These are phyloP conservation scores for Entomortierella parvispora DNA, from an alignment of 192 early-diverging fungal genomes.

Conservation along the genomic window DNA sequence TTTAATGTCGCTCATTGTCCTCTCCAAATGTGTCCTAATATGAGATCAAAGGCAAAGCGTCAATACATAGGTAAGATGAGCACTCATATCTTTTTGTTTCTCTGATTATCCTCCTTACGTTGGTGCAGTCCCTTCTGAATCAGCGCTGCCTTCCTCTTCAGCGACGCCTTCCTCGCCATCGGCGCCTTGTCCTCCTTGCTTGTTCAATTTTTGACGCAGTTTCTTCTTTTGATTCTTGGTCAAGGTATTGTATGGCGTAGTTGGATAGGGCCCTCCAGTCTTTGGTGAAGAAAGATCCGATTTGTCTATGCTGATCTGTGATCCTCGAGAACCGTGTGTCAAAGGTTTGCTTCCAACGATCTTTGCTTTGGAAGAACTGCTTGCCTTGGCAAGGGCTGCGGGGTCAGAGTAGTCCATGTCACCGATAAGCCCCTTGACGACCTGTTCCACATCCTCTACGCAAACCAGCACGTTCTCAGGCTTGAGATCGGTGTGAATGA, in stretches of 20 bases:
- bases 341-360: conserved; percentile 36
- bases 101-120: too few species aligned
- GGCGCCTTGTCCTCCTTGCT: conserved; percentile 11
- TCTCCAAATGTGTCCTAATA: conserved; percentile 36
- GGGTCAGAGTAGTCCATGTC: conserved; percentile 59
- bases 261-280: background rate
- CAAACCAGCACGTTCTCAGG: conserved; percentile 97
- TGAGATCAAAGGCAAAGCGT: background rate
- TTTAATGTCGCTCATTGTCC: conserved; percentile 50
- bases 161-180: conserved; percentile 11
- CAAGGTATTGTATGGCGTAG: conserved; percentile 47
- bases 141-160: background rate
- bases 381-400: conserved; percentile 35
- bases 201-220: conserved; percentile 44
- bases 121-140: conserved; percentile 10
- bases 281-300: background rate
- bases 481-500: conserved; percentile 99
- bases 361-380: conserved; percentile 40
- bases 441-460: conserved; percentile 88
- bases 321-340: conserved; percentile 15
- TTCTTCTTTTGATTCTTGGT: conserved; percentile 52
- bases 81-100: too few species aligned
- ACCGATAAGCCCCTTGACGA: conserved; percentile 62
- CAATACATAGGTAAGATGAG: too few species aligned
- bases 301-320: background rate